These are phyloP conservation scores for Citrus glauca DNA, from an alignment of 345 rosid species.

Conservation along the genomic window DNA sequence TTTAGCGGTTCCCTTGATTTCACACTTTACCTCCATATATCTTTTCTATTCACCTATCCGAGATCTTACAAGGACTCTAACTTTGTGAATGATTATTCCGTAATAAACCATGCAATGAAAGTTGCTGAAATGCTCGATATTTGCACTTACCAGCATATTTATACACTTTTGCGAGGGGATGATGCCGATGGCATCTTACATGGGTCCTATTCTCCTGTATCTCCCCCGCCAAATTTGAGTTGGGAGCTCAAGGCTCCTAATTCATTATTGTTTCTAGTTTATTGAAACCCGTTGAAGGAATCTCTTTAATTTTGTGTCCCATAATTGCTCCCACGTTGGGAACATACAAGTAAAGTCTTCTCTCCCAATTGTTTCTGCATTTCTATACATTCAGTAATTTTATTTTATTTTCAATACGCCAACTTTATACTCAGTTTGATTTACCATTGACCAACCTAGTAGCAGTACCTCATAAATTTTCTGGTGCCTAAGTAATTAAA, in stretches of 20 bases:
- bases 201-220: not conserved
- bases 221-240: not conserved
- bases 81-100: not conserved
- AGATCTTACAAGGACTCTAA: not conserved
- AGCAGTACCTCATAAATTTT: not conserved
- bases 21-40: too few species aligned
- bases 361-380: not conserved
- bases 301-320: not conserved
- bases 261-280: not conserved
- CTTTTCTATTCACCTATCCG: not conserved
- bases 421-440: too few species aligned
- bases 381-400: not conserved
- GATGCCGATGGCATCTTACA: not conserved
- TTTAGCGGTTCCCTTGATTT: too few species aligned
- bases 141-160: too few species aligned
- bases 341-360: slow-evolving; percentile 9
- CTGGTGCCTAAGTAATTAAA: not conserved
- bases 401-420: too few species aligned
- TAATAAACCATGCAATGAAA: not conserved
- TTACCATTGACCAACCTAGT: not conserved
- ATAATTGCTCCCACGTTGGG: slow-evolving; percentile 6
- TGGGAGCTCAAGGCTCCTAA: slow-evolving; percentile 1
- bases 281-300: slow-evolving; percentile 4
- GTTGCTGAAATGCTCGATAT: not conserved
- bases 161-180: too few species aligned